Evolutionary conservation across 345 rosid species (phyloP), one percentile per base, ranked within the genome.

Genomic region (Cardamine occulta): DNA sequence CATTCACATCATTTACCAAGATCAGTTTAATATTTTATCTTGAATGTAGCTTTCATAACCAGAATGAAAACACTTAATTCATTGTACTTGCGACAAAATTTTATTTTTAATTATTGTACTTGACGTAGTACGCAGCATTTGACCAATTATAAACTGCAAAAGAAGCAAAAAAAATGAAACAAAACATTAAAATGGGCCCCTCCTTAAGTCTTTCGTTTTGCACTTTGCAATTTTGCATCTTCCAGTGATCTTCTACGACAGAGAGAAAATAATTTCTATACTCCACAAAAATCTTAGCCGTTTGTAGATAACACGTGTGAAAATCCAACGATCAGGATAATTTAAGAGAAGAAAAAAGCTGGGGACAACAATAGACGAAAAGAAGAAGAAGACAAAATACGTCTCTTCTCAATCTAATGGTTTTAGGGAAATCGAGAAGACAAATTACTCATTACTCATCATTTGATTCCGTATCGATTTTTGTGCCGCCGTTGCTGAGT

Each of bases 361-460:
- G 34, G 55, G n/a, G 53, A 47, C 63, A 60, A 75, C 44, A 67
- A 11, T 56, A 45, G 29, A 47, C 78, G 65, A 29, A 64, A 39
- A 35, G n/a, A 28, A 68, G 74, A 52, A 66, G 60, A 74, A 58
- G 79, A 40, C 52, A 58, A 58, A 66, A 59, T 34, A 11, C 72
- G 37, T 74, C 78, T 65, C 48, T 37, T 71, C 34, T 56, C 68
- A 4, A 34, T 57, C 34, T 73, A 42, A 52, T 63, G 45, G 71
- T 40, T 52, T 52, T 53, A 19, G n/a, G 21, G 12, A 73, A 62
- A 48, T 19, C 61, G 45, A 67, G 39, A 67, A 37, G 60, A 60
- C 45, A 66, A 58, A 34, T 51, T 10, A 45, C 49, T 63, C 35
- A 42, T 7, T 23, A 11, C 4, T 65, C n/a, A n/a, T 69, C 64